phyloP scores from a whole-genome alignment of 2,329 filamentous ascomycete genomes.

The Fusarium albosuccineum region DNA sequence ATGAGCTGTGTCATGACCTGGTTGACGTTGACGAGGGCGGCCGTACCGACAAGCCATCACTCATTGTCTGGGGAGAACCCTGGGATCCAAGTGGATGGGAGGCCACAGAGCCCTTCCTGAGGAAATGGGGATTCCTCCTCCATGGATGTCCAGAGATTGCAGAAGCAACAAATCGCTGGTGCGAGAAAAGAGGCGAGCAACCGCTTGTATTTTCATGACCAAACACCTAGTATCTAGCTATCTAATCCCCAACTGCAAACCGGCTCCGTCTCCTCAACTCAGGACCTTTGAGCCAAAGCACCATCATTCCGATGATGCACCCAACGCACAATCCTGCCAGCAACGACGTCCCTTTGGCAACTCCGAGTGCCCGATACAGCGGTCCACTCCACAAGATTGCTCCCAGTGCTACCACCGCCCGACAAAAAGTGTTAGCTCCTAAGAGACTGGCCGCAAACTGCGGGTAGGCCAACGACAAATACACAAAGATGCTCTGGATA shows the following conservation, averaged over 20 bases:
- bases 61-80: too few species aligned
- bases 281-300: neutral
- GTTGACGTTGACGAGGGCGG: too few species aligned
- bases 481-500: conserved; percentile 4
- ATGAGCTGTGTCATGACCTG: too few species aligned
- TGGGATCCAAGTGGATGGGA: neutral
- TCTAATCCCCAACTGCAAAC: neutral
- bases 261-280: neutral
- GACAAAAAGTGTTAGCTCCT: neutral
- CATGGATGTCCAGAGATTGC: neutral
- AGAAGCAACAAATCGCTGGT: conserved; percentile 53
- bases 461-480: conserved; percentile 1
- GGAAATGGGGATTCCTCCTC: neutral
- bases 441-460: neutral
- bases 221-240: neutral
- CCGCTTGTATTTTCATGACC: neutral
- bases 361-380: neutral
- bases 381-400: neutral
- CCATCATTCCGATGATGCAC: neutral
- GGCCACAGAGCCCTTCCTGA: neutral
- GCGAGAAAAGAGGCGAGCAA: conserved; percentile 18
- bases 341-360: neutral
- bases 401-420: neutral
- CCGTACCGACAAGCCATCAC: too few species aligned
- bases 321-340: neutral